Conservation (phyloP, 1,284 basidiomycete genomes). For the Boletellus deceptivus region DNA sequence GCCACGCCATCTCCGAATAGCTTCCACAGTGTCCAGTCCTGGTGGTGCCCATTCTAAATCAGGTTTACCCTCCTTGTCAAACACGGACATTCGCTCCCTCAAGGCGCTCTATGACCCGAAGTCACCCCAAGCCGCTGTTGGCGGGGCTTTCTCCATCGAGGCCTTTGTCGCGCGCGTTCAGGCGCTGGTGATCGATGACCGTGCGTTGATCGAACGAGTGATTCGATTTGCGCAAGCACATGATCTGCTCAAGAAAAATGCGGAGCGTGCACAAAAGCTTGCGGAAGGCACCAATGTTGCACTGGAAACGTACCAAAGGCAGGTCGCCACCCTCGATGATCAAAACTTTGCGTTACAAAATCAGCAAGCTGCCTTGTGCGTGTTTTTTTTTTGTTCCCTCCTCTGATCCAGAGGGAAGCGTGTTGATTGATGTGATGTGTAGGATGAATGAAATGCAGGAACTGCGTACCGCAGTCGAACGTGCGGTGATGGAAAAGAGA, state of each 20-base stretch:
- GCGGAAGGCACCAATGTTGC: conserved; percentile 76
- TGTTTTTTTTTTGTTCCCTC: conserved; percentile 20
- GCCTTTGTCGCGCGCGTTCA: conserved; percentile 75
- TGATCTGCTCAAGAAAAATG: conserved; percentile 86
- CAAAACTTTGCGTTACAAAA: conserved; percentile 55
- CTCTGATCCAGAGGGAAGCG: neutral
- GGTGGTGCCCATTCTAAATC: conserved; percentile 31
- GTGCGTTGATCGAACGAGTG: conserved; percentile 77
- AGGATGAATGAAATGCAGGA: conserved; percentile 71
- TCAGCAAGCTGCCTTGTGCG: conserved; percentile 56
- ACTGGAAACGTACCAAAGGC: conserved; percentile 85
- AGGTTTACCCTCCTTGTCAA: conserved; percentile 56
- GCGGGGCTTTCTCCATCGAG: conserved; percentile 58
- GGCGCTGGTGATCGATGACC: conserved; percentile 77
- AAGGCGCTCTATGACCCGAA: conserved; percentile 65
- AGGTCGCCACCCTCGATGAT: conserved; percentile 77
- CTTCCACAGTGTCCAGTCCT: conserved; percentile 34
- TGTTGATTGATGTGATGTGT: neutral
- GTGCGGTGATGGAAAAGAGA: conserved; percentile 58
- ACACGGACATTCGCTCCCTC: conserved; percentile 76
- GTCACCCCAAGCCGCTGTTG: conserved; percentile 38
- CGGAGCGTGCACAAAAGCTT: conserved; percentile 84
- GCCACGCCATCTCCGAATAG: conserved; percentile 47
- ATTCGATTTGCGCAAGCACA: conserved; percentile 83
- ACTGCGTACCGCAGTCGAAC: conserved; percentile 62